Evolutionary conservation across 2,329 filamentous ascomycete genomes (phyloP), one percentile per base, ranked within the genome.

Genomic region (Trichoderma polysporum): DNA sequence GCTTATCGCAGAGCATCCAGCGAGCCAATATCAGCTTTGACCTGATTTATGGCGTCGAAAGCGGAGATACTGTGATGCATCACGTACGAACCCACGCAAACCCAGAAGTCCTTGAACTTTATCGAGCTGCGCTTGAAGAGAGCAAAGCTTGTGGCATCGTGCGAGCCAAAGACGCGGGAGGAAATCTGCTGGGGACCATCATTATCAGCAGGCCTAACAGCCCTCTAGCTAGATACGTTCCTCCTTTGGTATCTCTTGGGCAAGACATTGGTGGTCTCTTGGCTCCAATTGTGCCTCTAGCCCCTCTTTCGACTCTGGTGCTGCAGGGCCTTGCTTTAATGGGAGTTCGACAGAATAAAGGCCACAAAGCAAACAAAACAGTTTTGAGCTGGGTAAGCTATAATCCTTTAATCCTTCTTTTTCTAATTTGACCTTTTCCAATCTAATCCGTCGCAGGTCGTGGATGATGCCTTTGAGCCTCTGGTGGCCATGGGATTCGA

Each of bases 291-390:
- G 90, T 95, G 53, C 88, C 90, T 1, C 84, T 90, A 0, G 85
- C 86, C 1, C 84, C 88, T 1, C 91, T 92, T 73, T 87, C 90
- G 31, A 89, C 85, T 0, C 78, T 95, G 33, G 84, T 94, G 68
- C 74, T 88, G 15, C 92, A 96, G 78, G 92, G 92, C 0, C 79
- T 97, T 70, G 90, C 92, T 15, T 79, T 96, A 69, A 87, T 97
- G 80, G 92, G 91, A 0, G 88, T 95, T 73, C 86, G 91, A 66
- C 92, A 95, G 79, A 91, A 93, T 76, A 94, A 94, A 77, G 86
- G 86, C 71, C 87, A 94, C 75, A 91, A 91, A 69, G 89, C 90
- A 60, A 85, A 86, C 70, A 88, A 88, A 68, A 91, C 90, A 61
- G 82, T 96, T 54, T 78, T 97, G 67, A 92, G 93, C 76, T 94